phyloP scores from a whole-genome alignment of 306 rosid genomes.

The Vicia faba region DNA sequence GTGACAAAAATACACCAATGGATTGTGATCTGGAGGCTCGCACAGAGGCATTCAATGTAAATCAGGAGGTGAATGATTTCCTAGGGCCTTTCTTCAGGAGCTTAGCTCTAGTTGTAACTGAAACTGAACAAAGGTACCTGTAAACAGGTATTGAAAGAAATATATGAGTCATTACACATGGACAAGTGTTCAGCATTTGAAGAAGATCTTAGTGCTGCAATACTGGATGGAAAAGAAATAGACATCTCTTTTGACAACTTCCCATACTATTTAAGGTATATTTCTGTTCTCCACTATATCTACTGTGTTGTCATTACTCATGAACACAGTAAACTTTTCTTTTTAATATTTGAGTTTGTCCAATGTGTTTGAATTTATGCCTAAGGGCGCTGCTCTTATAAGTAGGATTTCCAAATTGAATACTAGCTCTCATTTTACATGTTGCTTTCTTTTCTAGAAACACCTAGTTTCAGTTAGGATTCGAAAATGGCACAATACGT shows the following conservation, averaged over 20 bases:
- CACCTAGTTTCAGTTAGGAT: neutral
- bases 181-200: constrained; percentile 56
- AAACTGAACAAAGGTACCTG: constrained; percentile 94
- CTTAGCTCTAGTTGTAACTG: constrained; percentile 90
- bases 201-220: constrained; percentile 73
- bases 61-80: constrained; percentile 76
- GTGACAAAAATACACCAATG: constrained; percentile 55
- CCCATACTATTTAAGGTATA: constrained; percentile 90
- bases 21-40: constrained; percentile 64
- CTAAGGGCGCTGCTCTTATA: constrained; percentile 10
- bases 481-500: neutral
- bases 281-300: constrained; percentile 27
- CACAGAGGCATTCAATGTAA: no score
- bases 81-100: constrained; percentile 91
- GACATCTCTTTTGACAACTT: constrained; percentile 86
- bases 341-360: constrained; percentile 16
- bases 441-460: constrained; percentile 2
- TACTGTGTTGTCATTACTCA: neutral
- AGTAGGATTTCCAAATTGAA: neutral
- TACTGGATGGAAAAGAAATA: constrained; percentile 70
- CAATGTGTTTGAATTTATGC: constrained; percentile 11
- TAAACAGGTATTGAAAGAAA: constrained; percentile 95
- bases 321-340: constrained; percentile 13
- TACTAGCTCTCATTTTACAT: constrained; percentile 21
- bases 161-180: neutral